phyloP scores from a whole-genome alignment of 495 filamentous ascomycete species.

The Parachaetomium inaequale region DNA sequence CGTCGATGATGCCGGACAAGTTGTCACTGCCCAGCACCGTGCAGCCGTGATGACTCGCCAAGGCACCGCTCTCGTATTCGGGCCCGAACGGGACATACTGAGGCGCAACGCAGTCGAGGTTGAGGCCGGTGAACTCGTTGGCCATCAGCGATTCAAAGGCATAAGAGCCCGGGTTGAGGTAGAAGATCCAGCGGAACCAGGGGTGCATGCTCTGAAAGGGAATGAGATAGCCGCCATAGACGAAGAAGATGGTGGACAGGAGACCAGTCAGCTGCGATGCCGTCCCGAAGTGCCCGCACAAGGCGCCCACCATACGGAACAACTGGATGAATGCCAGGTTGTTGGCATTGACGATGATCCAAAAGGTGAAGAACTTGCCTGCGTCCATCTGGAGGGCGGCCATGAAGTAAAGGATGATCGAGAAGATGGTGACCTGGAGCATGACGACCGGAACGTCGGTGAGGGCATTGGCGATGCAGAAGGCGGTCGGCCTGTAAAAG shows the following conservation, averaged over 20 bases:
- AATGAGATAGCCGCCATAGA: constrained; percentile 79
- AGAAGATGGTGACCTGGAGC: constrained; percentile 46
- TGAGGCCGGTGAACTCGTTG: constrained; percentile 60
- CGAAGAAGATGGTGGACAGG: constrained; percentile 3
- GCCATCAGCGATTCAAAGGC: constrained; percentile 66
- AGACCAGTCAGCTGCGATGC: constrained; percentile 35
- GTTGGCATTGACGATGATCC: constrained; percentile 50
- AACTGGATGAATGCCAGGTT: constrained; percentile 60
- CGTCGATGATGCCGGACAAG: constrained; percentile 43
- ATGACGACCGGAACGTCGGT: constrained; percentile 57
- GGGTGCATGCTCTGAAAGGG: constrained; percentile 68
- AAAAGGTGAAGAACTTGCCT: constrained; percentile 60
- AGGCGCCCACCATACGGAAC: constrained; percentile 66
- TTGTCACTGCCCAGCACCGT: constrained; percentile 46
- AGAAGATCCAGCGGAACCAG: constrained; percentile 77
- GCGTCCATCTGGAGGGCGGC: constrained; percentile 48
- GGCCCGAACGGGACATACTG: constrained; percentile 52
- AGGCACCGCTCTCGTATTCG: constrained; percentile 34
- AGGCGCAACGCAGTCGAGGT: constrained; percentile 33
- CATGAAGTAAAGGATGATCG: constrained; percentile 57
- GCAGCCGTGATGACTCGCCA: constrained; percentile 48
- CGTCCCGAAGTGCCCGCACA: constrained; percentile 57
- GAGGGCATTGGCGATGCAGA: constrained; percentile 54
- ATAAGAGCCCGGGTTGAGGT: constrained; percentile 76
- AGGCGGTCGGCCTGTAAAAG: constrained; percentile 59